Conservation (phyloP, 2,329 filamentous ascomycete species). For the Lecanosticta acicola region DNA sequence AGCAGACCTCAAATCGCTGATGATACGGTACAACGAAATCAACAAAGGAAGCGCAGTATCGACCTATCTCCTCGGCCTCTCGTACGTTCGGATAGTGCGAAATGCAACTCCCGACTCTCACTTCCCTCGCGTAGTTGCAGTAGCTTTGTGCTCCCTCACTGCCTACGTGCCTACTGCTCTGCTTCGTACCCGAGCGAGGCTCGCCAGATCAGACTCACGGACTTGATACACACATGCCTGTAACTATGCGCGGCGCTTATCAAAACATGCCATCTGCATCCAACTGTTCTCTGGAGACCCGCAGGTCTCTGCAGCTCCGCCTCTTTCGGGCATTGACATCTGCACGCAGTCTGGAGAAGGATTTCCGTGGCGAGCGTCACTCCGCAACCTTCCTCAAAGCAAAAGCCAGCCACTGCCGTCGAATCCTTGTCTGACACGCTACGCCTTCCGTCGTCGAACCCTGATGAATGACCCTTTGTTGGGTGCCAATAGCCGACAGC, state of each 20-base stretch:
- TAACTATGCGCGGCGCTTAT: no score
- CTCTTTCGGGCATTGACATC: not conserved
- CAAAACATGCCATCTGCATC: no score
- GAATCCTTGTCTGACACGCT: constrained; percentile 1
- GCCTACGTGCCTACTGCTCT: no score
- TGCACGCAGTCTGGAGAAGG: not conserved
- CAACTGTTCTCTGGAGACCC: not conserved
- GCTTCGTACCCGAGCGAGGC: no score
- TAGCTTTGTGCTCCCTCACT: not conserved
- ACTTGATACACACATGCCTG: no score
- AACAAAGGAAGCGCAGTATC: no score
- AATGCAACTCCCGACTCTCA: not conserved
- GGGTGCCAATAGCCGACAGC: no score
- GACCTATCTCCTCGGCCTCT: no score
- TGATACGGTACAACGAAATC: no score
- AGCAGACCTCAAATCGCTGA: no score
- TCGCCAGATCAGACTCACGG: not conserved
- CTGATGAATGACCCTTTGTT: no score
- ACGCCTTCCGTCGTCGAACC: not conserved
- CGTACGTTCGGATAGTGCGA: not conserved
- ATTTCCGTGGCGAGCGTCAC: constrained; percentile 2
- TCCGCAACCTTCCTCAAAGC: not conserved
- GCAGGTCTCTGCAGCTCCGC: not conserved
- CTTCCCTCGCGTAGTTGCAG: constrained; percentile 1
- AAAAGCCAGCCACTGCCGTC: constrained; percentile 1